phyloP scores from a whole-genome alignment of 176 grass and related monocot genomes.

The Rhynchospora breviuscula region DNA sequence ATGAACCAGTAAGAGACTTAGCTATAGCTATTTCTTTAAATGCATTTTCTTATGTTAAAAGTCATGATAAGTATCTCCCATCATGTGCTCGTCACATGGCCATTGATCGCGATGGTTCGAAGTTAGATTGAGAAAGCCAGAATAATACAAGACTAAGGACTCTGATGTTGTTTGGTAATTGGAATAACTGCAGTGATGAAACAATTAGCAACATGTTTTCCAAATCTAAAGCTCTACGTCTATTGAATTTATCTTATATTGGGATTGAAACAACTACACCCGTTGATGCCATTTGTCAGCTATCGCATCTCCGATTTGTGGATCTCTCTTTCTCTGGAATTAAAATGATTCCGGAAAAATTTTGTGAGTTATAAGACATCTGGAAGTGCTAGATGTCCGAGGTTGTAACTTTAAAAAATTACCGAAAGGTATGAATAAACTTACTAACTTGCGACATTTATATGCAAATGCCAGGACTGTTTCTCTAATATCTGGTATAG shows the following conservation, averaged over 20 bases:
- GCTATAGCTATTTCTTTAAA: conserved; percentile 12
- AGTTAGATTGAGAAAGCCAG: neutral
- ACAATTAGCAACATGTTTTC: conserved; percentile 16
- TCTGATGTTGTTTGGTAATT: conserved; percentile 32
- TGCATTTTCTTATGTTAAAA: conserved; percentile 17
- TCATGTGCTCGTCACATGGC: neutral
- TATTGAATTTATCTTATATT: conserved; percentile 28
- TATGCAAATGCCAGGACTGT: neutral
- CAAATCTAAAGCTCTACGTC: conserved; percentile 1
- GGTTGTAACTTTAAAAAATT: conserved; percentile 2
- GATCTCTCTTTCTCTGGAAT: conserved; percentile 25
- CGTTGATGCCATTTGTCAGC: neutral
- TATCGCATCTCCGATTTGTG: conserved; percentile 21
- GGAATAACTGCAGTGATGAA: neutral
- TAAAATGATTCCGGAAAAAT: neutral
- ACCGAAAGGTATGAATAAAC: conserved; percentile 11
- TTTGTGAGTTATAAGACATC: conserved; percentile 20
- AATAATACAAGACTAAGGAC: conserved; percentile 11
- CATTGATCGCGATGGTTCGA: conserved; percentile 6
- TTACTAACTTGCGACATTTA: conserved; percentile 21
- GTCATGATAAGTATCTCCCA: conserved; percentile 5
- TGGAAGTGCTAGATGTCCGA: conserved; percentile 20
- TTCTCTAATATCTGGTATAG: conserved; percentile 18
- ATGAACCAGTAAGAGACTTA: conserved; percentile 31
- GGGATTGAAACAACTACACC: neutral